These are phyloP conservation scores for Vitis amurensis DNA, from an alignment of 164 flowering plant genomes.

Conservation along the genomic window DNA sequence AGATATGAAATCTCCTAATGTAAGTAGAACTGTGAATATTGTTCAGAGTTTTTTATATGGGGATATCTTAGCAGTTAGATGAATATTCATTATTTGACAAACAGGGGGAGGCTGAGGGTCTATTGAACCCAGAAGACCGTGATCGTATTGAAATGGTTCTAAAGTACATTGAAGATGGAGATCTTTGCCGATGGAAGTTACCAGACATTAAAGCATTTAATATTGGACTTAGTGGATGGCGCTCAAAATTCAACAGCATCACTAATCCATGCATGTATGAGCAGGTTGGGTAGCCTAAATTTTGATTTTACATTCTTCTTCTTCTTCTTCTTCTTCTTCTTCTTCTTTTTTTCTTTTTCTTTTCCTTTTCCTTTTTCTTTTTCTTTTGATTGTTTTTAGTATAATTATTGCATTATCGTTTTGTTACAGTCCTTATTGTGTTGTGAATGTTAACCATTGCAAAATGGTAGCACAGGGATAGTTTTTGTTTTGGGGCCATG, in stretches of 20 bases:
- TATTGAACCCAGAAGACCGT: conserved; percentile 41
- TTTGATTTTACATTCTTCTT: neutral
- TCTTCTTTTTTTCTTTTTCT: neutral
- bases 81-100: neutral
- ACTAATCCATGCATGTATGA: conserved; percentile 77
- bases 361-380: neutral
- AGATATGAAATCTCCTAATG: conserved; percentile 28
- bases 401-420: neutral
- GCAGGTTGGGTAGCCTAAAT: conserved; percentile 50
- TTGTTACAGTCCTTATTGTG: too few relatives aligned
- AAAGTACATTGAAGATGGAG: conserved; percentile 74
- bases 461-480: too few relatives aligned
- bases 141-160: conserved; percentile 52
- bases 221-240: conserved; percentile 61
- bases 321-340: neutral
- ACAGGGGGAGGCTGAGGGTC: conserved; percentile 35
- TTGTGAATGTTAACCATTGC: too few relatives aligned
- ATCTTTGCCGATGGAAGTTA: conserved; percentile 66
- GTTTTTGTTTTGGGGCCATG: too few relatives aligned
- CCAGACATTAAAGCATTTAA: conserved; percentile 59
- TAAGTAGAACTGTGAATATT: conserved; percentile 27
- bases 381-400: neutral
- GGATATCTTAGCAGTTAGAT: neutral
- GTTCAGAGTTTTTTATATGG: neutral
- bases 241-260: conserved; percentile 68